Base-by-base conservation (phyloP, 352 stramenopile species). In the Pythium vanterpoolii region DNA sequence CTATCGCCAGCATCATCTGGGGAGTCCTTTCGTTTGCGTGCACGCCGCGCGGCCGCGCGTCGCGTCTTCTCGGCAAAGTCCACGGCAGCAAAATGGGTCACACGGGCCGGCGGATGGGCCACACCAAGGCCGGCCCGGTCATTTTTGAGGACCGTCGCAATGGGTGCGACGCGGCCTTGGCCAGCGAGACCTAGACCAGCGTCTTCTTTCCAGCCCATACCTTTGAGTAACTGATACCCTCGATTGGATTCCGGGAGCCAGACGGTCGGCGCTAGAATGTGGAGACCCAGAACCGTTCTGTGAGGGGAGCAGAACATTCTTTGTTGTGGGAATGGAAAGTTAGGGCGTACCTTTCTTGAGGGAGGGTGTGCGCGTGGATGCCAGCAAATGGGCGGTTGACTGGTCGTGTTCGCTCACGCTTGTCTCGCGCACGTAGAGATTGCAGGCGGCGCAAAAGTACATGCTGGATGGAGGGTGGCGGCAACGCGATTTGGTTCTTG, bases 181-280 rank as follows among this genome's bases (percentile, higher is more conserved):
- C 60, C 67, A 6, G 54, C 33, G 8, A 66, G 64, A 1, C 76
- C 76, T 23, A 89, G 48, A 5, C 74, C 79, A 5, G 49, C 14
- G 62, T 67, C 56, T 39, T 83, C 67, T 28, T 79, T 62, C 79
- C 79, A 87, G 31, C 75, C 79, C 77, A 89, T 83, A 60, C 51
- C 64, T 57, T 70, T 74, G 33, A 89, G 66, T 60, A 87, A 56
- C 40, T 84, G 68, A 62, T 80, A 87, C 27, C 79, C 77, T 21
- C 76, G 74, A 52, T 89, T 89, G n/a, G 76, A 77, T 62, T 86
- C 76, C 2, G 79, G 76, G 36, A 89, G 68, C 79, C 79, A 89
- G 18, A 86, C 71, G 84, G 16, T 9, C 23, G 9, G 16, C 18
- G 5, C 34, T 18, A 23, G 27, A 36, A 23, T 10, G n/a, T 39